Base-by-base conservation (phyloP, 2,329 filamentous ascomycete species). In the Apiospora arundinis region DNA sequence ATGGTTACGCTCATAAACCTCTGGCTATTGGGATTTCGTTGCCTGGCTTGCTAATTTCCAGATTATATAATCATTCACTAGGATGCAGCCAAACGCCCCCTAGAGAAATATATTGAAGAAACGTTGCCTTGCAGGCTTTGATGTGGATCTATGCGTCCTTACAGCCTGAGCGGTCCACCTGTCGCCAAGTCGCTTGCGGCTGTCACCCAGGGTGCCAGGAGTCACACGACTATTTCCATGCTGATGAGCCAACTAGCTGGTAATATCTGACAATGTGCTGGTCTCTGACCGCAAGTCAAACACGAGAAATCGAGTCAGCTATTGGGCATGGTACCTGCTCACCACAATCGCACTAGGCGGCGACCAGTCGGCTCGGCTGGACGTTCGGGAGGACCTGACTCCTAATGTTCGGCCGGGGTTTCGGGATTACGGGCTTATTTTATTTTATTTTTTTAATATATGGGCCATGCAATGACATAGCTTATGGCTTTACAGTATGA, bases 401-500 rank as follows among this genome's bases (percentile, higher is more conserved):
- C 52, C 16, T 23, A 60, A 16, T 21, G 52, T 18, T 60, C 28
- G 52, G 52, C 52, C 7, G 0, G 52, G 52, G 6, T 3, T 25
- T 60, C 52, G 52, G 52, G 52, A 60, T 60, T 60, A 60, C 52
- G 52, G 52, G 52, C 2, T n/a, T 21, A 60, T 37, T 32, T n/a
- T n/a, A n/a, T n/a, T n/a, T n/a, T n/a, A n/a, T n/a, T n/a, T n/a
- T n/a, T 18, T 8, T 23, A 49, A 9, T 9, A 1, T 60, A 37
- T 16, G 52, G 52, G 18, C 7, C 8, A 60, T 60, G 18, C 7
- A 7, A 60, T 60, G 52, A 60, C 52, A 60, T 60, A 16, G 52
- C 16, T 37, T 37, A 45, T 4, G 42, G 42, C 42, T 9, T 9
- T 4, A 32, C 32, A 32, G 32, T 32, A 21, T 60, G 28, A 23